Percentiles rank a stretch among this genome's conserved stretches.
phyloP scores from a whole-genome alignment of 306 rosid species.

The Senna siamea region DNA sequence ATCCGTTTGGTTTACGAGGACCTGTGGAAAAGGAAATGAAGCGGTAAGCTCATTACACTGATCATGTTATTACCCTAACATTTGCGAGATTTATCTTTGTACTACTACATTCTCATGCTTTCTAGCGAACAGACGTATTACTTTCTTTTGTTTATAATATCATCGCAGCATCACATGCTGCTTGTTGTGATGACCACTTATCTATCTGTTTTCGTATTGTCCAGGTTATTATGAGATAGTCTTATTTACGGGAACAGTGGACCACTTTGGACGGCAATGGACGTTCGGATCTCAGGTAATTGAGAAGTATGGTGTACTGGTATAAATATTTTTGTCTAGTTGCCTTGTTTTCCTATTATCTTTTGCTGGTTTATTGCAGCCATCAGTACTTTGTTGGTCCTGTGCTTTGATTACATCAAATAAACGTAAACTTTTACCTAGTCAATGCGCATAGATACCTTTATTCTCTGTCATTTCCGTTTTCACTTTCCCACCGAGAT shows the following conservation, averaged over 20 bases:
- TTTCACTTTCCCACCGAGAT: not conserved
- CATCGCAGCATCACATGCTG: not conserved
- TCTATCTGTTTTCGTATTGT: slow-evolving; percentile 22
- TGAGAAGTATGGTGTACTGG: slow-evolving; percentile 31
- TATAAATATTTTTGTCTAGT: slow-evolving; percentile 5
- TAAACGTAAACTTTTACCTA: slow-evolving; percentile 36
- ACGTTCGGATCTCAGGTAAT: slow-evolving; percentile 40
- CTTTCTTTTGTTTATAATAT: not conserved
- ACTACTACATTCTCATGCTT: not conserved
- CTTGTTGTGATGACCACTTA: slow-evolving; percentile 17
- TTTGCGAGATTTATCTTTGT: not conserved
- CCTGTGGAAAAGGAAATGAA: slow-evolving; percentile 26
- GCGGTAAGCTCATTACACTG: slow-evolving; percentile 28
- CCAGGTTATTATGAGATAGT: slow-evolving; percentile 33
- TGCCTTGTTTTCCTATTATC: not conserved
- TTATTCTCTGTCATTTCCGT: not conserved
- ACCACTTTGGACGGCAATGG: slow-evolving; percentile 30
- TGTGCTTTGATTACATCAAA: slow-evolving; percentile 28
- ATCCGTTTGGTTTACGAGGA: slow-evolving; percentile 45
- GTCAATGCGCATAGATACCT: slow-evolving; percentile 15
- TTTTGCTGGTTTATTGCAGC: slow-evolving; percentile 29
- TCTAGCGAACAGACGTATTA: not conserved
- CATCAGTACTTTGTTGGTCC: slow-evolving; percentile 30
- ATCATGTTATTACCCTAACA: slow-evolving; percentile 10
- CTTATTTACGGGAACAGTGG: not conserved